Evolutionary conservation across 2,329 filamentous ascomycete genomes (phyloP), one percentile per base, ranked within the genome.

Genomic region (Pseudocercospora fuligena): DNA sequence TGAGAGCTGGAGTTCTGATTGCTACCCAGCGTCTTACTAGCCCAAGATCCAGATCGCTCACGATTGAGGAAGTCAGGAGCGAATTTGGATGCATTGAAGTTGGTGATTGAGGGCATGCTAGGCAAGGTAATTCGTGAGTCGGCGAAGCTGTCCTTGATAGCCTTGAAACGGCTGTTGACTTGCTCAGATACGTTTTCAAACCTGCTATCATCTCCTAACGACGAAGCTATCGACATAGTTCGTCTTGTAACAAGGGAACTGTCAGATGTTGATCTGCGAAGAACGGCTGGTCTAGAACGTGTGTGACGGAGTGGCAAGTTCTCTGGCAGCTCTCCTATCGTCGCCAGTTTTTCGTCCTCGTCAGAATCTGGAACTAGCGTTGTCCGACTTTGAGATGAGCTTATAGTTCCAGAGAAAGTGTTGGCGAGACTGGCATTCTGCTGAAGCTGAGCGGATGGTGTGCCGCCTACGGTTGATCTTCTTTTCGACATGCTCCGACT

Each of bases 141-240:
- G 75, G 93, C 89, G 68, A 92, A 88, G 75, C 91, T 96, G 77
- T 97, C 94, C 75, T 89, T 91, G 77, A 98, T 92, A 4, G 94
- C 94, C 80, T 97, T 97, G 75, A 95, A 85, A 49, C 94, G 87
- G 72, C 91, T 93, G 74, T 97, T 98, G 71, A 94, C 90, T 82
- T 95, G 92, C 68, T 92, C 91, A 51, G 89, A 88, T 12, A 97
- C 88, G 78, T 95, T 85, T 59, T 91, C 87, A 78, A 95, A 98
- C 53, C 90, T 86, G 46, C 88, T 88, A 73, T 94, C 92, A 75
- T 97, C 92, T 1, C 94, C 94, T 0, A 96, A 84, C 0, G 93
- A 96, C 0, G 93, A 95, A 0, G 91, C 89, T 27, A 89, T 85
- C 0, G 94, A 97, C 2, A 93, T 82, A 4, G 88, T 89, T 71